Percentiles rank a stretch among this genome's conserved stretches.
phyloP scores from a whole-genome alignment of 2,329 filamentous ascomycete species.

The Hypoxylon sp. region DNA sequence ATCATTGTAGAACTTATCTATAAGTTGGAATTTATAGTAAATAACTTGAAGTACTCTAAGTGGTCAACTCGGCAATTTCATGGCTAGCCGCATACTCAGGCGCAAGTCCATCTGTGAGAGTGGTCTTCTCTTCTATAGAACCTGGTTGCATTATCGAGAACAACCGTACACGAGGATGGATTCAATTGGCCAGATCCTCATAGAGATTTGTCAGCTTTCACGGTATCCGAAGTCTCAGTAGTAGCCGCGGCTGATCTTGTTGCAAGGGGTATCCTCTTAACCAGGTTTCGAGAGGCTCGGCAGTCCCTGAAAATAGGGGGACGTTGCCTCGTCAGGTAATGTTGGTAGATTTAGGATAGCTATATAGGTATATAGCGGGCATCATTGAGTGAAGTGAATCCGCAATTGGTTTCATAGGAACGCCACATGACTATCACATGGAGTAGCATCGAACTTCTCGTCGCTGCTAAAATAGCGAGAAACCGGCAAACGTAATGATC shows the following conservation, averaged over 20 bases:
- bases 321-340: neutral
- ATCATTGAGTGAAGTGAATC: neutral
- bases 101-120: neutral
- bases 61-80: slow-evolving; percentile 30
- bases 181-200: neutral
- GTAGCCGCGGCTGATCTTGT: neutral
- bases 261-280: neutral
- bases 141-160: neutral
- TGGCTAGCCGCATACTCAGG: slow-evolving; percentile 2
- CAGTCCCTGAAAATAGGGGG: neutral
- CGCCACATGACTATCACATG: neutral
- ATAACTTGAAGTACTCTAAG: neutral
- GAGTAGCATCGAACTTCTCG: neutral
- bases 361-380: neutral
- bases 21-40: slow-evolving; percentile 13
- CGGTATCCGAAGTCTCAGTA: neutral
- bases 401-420: neutral
- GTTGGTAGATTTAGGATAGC: neutral
- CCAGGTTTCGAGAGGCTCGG: neutral
- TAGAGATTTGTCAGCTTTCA: neutral
- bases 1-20: slow-evolving; percentile 15
- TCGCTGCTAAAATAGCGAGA: no score
- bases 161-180: no score
- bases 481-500: neutral
- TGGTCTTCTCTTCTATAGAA: neutral